Percentiles rank a stretch among this genome's conserved stretches.
Conservation (phyloP, 1,139 yeast species). For the Protomyces gravidus region DNA sequence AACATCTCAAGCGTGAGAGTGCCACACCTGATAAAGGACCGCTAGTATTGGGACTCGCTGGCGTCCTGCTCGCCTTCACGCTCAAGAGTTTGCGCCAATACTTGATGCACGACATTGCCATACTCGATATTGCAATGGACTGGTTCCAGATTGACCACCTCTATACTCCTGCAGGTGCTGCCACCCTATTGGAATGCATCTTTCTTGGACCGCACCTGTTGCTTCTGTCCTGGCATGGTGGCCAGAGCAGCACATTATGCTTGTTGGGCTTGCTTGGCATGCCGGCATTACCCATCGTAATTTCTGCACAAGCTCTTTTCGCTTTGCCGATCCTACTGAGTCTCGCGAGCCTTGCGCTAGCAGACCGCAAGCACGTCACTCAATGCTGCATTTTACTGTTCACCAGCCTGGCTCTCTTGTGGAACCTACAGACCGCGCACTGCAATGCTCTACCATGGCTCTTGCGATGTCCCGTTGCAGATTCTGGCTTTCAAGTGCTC, state of each 20-base stretch:
- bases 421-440: not conserved
- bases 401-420: not conserved
- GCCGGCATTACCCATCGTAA: not conserved
- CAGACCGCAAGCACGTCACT: not conserved
- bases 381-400: not conserved
- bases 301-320: not conserved
- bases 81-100: not conserved
- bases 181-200: not conserved
- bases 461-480: not conserved
- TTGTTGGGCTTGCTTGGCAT: not conserved
- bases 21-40: not conserved
- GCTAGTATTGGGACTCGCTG: not conserved
- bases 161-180: not conserved
- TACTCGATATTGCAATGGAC: not conserved
- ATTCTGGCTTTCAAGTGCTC: slow-evolving; percentile 1
- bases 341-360: not conserved
- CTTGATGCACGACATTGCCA: not conserved
- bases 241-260: not conserved
- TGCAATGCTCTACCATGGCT: not conserved
- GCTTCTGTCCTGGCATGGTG: not conserved
- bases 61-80: not conserved
- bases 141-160: not conserved
- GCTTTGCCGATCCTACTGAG: not conserved
- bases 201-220: not conserved
- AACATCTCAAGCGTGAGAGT: not conserved